Evolutionary conservation across 192 early-diverging fungal genomes (phyloP), one percentile per base, ranked within the genome.

Genomic region (Pilobolus umbonatus): DNA sequence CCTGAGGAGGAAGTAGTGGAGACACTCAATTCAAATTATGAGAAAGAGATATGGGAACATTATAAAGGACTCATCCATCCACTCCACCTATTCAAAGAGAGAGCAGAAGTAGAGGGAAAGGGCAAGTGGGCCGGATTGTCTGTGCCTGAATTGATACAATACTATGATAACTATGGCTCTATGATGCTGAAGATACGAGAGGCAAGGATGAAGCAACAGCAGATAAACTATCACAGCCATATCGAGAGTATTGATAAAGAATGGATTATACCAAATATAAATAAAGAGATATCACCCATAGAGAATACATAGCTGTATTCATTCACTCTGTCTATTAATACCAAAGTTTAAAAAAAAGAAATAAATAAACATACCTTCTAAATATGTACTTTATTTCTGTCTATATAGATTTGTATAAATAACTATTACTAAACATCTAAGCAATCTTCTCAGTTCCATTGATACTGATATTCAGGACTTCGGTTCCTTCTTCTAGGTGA

Each of bases 111-210:
- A 15, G 12, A 17, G 5, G 19, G 19, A 15, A 49, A 24, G 22
- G 47, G 47, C 3, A n/a, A 26, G 9, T 56, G 56, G 54, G 26
- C 42, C 28, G 55, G 34, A 3, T 24, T 65, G 8, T 31, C 9
- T 40, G 63, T 65, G 0, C 29, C 54, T 34, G 63, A 65, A 51
- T 32, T 65, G 42, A 22, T 32, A 21, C 32, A 40, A 21, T 65
- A 57, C 24, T 65, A 31, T 42, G 54, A 58, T 42, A 56, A 65
- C 6, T 65, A 57, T 39, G 63, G 63, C 5, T 56, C 56, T n/a
- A 65, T 65, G 63, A 57, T 65, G 63, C 17, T 65, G 22, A 56
- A 57, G 29, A 49, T 57, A 31, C 45, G 63, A 17, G 55, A 65
- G 26, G 3, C 42, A 31, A 46, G 56, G 12, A 57, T 57, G 44